Percentiles rank a stretch among this genome's conserved stretches.
phyloP scores from a whole-genome alignment of 176 grass and related monocot species.

The Areca catechu region DNA sequence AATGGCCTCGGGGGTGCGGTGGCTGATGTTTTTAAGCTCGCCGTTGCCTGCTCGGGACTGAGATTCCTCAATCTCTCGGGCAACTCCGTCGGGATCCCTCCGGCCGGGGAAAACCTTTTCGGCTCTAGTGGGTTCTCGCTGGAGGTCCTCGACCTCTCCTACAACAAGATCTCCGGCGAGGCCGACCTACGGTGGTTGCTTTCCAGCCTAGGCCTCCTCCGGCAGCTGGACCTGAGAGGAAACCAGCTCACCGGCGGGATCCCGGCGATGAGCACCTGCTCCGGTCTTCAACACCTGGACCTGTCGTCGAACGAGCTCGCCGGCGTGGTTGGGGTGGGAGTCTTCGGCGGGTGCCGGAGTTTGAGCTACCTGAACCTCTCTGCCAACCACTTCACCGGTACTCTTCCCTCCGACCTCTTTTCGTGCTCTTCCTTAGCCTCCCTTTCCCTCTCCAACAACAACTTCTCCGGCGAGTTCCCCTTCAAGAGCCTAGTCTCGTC shows the following conservation, averaged over 20 bases:
- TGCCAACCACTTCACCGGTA: slow-evolving; percentile 55
- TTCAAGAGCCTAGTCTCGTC: slow-evolving; percentile 22
- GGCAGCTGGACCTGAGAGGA: slow-evolving; percentile 41
- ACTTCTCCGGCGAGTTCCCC: slow-evolving; percentile 75
- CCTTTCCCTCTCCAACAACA: slow-evolving; percentile 76
- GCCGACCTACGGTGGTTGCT: slow-evolving; percentile 13
- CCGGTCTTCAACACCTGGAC: slow-evolving; percentile 59
- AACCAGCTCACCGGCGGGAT: slow-evolving; percentile 53
- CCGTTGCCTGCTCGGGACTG: slow-evolving; percentile 1
- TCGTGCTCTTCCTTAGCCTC: slow-evolving; percentile 32
- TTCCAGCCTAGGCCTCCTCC: slow-evolving; percentile 27
- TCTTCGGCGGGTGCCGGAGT: slow-evolving; percentile 38
- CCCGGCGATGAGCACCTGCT: slow-evolving; percentile 67
- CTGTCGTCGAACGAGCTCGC: slow-evolving; percentile 59
- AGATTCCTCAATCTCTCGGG: slow-evolving; percentile 31
- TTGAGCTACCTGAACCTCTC: slow-evolving; percentile 69
- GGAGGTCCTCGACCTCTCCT: slow-evolving; percentile 18
- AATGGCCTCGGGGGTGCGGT: slow-evolving; percentile 8
- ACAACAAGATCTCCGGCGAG: slow-evolving; percentile 15
- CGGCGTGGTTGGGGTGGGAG: slow-evolving; percentile 30
- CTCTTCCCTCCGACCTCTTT: slow-evolving; percentile 47
- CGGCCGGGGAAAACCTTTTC: neutral
- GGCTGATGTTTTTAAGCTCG: neutral
- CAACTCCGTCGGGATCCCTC: slow-evolving; percentile 28
- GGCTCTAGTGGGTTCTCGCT: slow-evolving; percentile 31